Base-by-base conservation (phyloP, 306 rosid species). In the Cucumis cinereus region DNA sequence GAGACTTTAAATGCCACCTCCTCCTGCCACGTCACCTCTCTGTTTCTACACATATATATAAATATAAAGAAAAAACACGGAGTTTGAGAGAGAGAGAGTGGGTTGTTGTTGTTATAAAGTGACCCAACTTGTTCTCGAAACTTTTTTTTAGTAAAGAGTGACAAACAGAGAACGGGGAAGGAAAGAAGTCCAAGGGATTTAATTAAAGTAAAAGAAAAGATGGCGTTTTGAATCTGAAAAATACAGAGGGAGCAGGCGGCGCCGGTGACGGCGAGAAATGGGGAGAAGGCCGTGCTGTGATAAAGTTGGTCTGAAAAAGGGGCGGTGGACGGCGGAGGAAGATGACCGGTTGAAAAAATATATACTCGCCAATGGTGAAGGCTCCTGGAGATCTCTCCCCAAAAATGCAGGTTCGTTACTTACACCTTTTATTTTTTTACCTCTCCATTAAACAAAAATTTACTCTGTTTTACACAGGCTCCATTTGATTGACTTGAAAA, bases 261-360 rank as follows among this genome's bases (percentile, higher is more conserved):
- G 19, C 6, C 54, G 11, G 57, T 12, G 12, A 10, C 54, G 17
- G 7, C 40, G 35, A 30, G 35, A 30, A 35, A 91, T 93, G 98
- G 98, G 92, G 73, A 91, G 98, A 61, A 80, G 96, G 50, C 97
- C 98, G 35, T 93, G 97, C 71, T 93, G 98, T 83, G 90, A 87
- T 78, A 93, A 91, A 78, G 88, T 91, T 30, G 98, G 98, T 30
- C 60, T 93, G 76, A 91, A 89, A 82, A 91, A 74, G 41, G 98
- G 98, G 14, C 85, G 93, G 40, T 93, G 98, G 98, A 90, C 97
- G 0, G 28, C 38, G 0, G 96, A 93, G 79, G 98, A 93, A 74
- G 98, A 93, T 77, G 76, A 87, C 73, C 86, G 83, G 33, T 75
- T 93, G 81, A 81, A 47, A 17, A 81, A 82, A 9, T 87, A 88